A percentile compares a stretch with the other conserved stretches of the same genome.
Evolutionary conservation across 2,329 filamentous ascomycete species (phyloP).

Genomic region (Alternaria sp.): DNA sequence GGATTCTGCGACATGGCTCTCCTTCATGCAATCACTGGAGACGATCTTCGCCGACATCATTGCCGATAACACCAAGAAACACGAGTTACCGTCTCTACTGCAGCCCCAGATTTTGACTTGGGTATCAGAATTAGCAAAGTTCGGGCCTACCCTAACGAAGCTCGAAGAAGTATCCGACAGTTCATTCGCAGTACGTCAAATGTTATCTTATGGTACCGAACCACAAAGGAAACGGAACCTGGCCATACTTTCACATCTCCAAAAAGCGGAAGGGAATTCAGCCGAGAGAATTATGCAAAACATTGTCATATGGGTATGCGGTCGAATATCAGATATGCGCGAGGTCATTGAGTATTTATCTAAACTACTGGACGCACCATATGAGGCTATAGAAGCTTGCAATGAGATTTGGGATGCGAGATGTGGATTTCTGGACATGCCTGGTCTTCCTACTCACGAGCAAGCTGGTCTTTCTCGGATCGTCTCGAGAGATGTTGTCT

Average conservation of each 20-base stretch:
- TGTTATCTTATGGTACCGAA: conserved; percentile 22
- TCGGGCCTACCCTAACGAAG: conserved; percentile 16
- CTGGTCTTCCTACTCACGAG: conserved; percentile 9
- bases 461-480: neutral
- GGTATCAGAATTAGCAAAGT: conserved; percentile 6
- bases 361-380: conserved; percentile 15
- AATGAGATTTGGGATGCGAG: conserved; percentile 31
- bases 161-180: conserved; percentile 23
- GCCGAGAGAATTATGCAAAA: conserved; percentile 30
- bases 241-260: conserved; percentile 24
- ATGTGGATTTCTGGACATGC: conserved; percentile 20
- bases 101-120: conserved; percentile 4
- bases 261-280: conserved; percentile 9
- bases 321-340: conserved; percentile 10
- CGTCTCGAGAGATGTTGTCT: neutral
- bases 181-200: conserved; percentile 14
- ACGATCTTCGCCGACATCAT: conserved; percentile 22
- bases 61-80: conserved; percentile 10
- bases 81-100: conserved; percentile 10
- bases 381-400: conserved; percentile 25
- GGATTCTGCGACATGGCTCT: conserved; percentile 27
- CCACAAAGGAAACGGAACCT: conserved; percentile 15
- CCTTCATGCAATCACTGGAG: conserved; percentile 28
- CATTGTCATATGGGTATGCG: conserved; percentile 17
- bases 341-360: conserved; percentile 22